Evolutionary conservation across 257 asterid genomes (phyloP).

Genomic region (Solanum tacnaense): DNA sequence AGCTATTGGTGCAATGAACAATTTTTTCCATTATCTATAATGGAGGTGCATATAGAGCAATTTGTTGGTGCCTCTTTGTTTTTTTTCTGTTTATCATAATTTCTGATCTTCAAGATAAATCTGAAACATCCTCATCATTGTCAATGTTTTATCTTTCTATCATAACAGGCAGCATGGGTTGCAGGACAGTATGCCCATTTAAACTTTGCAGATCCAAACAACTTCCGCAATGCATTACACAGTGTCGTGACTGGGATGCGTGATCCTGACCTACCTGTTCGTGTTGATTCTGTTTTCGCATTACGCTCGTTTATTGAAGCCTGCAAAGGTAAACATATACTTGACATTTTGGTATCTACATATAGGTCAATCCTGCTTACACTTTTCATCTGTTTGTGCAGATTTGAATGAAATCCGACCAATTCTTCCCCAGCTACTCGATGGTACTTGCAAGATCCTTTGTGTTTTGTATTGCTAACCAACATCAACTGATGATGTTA

Average conservation of each 20-base stretch:
- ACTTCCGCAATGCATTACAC: constrained; percentile 79
- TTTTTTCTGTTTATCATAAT: not conserved
- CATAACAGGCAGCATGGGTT: constrained; percentile 95
- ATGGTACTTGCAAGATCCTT: constrained; percentile 42
- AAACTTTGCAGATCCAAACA: constrained; percentile 68
- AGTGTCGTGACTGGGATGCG: constrained; percentile 98
- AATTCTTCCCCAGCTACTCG: constrained; percentile 86
- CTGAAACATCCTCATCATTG: not conserved
- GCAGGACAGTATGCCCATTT: constrained; percentile 98
- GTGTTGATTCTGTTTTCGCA: constrained; percentile 96
- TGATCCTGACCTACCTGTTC: constrained; percentile 96
- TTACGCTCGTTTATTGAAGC: constrained; percentile 94
- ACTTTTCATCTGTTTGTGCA: constrained; percentile 15
- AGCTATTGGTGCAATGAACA: not conserved
- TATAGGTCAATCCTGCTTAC: not conserved
- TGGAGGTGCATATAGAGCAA: not conserved
- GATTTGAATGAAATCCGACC: constrained; percentile 89
- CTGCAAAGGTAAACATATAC: constrained; percentile 55
- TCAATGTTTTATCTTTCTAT: constrained; percentile 3
- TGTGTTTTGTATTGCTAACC: not conserved
- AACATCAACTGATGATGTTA: not conserved
- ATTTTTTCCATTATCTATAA: not conserved
- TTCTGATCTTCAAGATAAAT: not conserved
- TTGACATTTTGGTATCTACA: not conserved
- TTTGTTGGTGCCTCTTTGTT: not conserved